Percentiles rank a stretch among this genome's conserved stretches.
Evolutionary conservation across 805 yeast genomes (phyloP).

Genomic region (Barnettozyma populi): DNA sequence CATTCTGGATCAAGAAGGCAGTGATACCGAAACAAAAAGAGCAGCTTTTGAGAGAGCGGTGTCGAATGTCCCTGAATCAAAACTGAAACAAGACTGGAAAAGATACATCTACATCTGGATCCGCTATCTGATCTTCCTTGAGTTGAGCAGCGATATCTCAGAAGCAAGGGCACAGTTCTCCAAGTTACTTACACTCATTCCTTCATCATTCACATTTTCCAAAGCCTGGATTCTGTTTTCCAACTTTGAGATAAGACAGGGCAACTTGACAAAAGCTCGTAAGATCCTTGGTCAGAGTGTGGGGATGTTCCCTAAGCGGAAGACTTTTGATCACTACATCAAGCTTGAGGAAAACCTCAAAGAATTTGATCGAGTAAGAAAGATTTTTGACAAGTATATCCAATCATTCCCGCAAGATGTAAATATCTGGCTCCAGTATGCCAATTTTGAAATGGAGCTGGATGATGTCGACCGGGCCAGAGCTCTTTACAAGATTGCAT

Average conservation of each 20-base stretch:
- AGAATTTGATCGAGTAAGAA: conserved; percentile 78
- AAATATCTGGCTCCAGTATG: conserved; percentile 56
- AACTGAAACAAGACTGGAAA: conserved; percentile 49
- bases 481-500: conserved; percentile 54
- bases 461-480: conserved; percentile 68
- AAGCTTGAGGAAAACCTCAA: conserved; percentile 59
- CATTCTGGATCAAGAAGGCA: conserved; percentile 37
- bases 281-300: conserved; percentile 66
- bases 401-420: conserved; percentile 39
- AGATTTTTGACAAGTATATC: conserved; percentile 62
- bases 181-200: conserved; percentile 41
- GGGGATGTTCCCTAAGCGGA: conserved; percentile 59
- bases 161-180: conserved; percentile 48
- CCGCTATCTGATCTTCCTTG: conserved; percentile 57
- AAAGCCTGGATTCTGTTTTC: conserved; percentile 70
- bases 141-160: conserved; percentile 40
- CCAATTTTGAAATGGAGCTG: conserved; percentile 59
- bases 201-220: conserved; percentile 62
- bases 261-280: conserved; percentile 48
- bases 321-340: conserved; percentile 60
- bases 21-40: conserved; percentile 24
- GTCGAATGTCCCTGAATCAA: conserved; percentile 30
- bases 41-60: conserved; percentile 43
- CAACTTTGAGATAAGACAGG: conserved; percentile 67
- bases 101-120: conserved; percentile 70